Base-by-base conservation (phyloP, 768 basidiomycete genomes). In the Trametes coccinea region DNA sequence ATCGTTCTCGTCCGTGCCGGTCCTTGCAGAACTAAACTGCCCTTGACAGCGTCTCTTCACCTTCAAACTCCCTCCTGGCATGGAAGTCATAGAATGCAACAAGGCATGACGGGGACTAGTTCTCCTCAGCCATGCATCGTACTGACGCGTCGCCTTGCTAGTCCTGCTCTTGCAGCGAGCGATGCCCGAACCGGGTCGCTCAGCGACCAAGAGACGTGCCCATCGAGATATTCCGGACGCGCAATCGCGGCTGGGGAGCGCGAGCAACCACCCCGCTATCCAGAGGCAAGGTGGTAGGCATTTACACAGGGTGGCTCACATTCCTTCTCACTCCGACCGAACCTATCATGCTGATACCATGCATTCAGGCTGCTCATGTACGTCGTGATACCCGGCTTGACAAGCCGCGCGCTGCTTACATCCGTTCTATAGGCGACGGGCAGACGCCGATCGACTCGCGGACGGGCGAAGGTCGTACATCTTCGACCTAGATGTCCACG, bases 151-250 rank as follows among this genome's bases (percentile, higher is more conserved):
- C 10, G 9, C 13, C 7, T 43, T 5, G n/a, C 14, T 43, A 49
- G 64, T 84, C 71, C 30, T 88, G 87, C 56, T 52, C 47, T 6
- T 88, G 86, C 60, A 69, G 65, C 34, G 37, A 43, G n/a, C 22
- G n/a, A 3, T 90, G 88, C 65, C 72, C 65, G 2, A 90, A 89
- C 65, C 83, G 87, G 22, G 82, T 88, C 6, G 83, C 82, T 2
- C 89, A 90, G 62, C 72, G 62, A 30, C 82, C 87, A 6, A 79
- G 89, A 30, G 75, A 83, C 47, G 63, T 85, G 10, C 76, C 81
- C 2, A 76, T 90, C 8, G 83, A 89, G 63, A 71, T 90, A n/a
- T 89, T 89, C 78, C 83, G 86, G 63, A 90, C 88, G 0, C 40
- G 56, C 4, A 68, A 74, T 17, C 75, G 80, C 57, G 89, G 89